phyloP scores from a whole-genome alignment of 164 flowering plant species.

The Sextonia rubra region DNA sequence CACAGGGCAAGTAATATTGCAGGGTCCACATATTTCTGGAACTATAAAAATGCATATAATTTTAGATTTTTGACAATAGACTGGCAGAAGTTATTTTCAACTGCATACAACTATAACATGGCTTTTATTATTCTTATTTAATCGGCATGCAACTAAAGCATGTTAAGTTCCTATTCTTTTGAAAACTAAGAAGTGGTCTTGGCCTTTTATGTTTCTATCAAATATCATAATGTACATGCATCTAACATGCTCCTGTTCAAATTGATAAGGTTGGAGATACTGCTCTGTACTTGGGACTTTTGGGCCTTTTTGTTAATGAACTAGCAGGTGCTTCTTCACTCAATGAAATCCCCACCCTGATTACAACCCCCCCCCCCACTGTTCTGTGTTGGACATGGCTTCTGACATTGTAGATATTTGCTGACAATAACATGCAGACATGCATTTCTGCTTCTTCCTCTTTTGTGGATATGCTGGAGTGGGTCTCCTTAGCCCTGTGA shows the following conservation, averaged over 20 bases:
- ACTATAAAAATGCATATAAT: too few relatives aligned
- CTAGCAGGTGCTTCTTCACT: slow-evolving; percentile 60
- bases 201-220: neutral
- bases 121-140: too few relatives aligned
- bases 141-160: too few relatives aligned
- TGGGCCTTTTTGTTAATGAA: slow-evolving; percentile 76
- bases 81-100: too few relatives aligned
- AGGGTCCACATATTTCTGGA: too few relatives aligned
- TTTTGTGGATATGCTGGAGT: slow-evolving; percentile 87
- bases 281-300: slow-evolving; percentile 75
- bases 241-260: slow-evolving; percentile 6
- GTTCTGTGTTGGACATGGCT: neutral
- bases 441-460: slow-evolving; percentile 86
- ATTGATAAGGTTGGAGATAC: slow-evolving; percentile 77
- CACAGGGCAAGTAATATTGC: too few relatives aligned
- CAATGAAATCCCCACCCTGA: neutral
- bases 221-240: neutral
- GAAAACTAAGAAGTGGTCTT: neutral
- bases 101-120: too few relatives aligned
- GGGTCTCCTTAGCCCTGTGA: slow-evolving; percentile 87
- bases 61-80: too few relatives aligned
- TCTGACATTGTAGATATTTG: slow-evolving; percentile 4
- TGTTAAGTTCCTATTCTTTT: too few relatives aligned
- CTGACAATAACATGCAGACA: slow-evolving; percentile 51
- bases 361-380: too few relatives aligned